These are phyloP conservation scores for Melanogaster broomeanus DNA, from an alignment of 768 basidiomycete species.

Conservation along the genomic window DNA sequence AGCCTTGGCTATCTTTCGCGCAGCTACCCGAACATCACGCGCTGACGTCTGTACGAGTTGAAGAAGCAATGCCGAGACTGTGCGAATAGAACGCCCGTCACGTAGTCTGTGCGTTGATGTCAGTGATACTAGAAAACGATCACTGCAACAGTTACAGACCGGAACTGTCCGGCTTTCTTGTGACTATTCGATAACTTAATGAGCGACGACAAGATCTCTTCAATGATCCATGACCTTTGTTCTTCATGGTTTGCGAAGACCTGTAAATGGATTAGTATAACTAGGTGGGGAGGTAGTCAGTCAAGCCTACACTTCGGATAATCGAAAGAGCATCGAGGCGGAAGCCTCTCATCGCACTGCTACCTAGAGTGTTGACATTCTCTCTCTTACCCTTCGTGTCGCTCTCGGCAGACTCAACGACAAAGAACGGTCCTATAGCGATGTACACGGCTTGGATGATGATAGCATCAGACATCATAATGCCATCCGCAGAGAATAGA, in stretches of 20 bases:
- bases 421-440: slow-evolving; percentile 92
- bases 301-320: slow-evolving; percentile 73
- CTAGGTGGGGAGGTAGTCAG: background rate
- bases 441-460: slow-evolving; percentile 94
- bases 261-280: slow-evolving; percentile 40
- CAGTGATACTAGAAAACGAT: background rate
- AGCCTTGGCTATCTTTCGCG: slow-evolving; percentile 58
- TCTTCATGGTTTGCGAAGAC: slow-evolving; percentile 90
- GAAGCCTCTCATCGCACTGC: slow-evolving; percentile 78
- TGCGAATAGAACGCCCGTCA: slow-evolving; percentile 89
- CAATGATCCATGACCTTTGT: slow-evolving; percentile 96
- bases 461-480: slow-evolving; percentile 81
- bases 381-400: slow-evolving; percentile 60
- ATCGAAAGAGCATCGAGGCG: slow-evolving; percentile 81
- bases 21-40: slow-evolving; percentile 79
- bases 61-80: slow-evolving; percentile 88
- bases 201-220: slow-evolving; percentile 89
- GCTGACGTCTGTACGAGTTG: slow-evolving; percentile 97
- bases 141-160: slow-evolving; percentile 45
- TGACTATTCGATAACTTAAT: slow-evolving; percentile 90
- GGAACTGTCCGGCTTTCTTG: slow-evolving; percentile 87
- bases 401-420: slow-evolving; percentile 66
- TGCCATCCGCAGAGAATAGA: slow-evolving; percentile 69
- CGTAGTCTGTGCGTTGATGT: slow-evolving; percentile 58
- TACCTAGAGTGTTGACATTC: slow-evolving; percentile 63